Percentiles rank a stretch among this genome's conserved stretches.
Evolutionary conservation across 352 stramenopile species (phyloP).

Genomic region (Globisporangium orthogonon): DNA sequence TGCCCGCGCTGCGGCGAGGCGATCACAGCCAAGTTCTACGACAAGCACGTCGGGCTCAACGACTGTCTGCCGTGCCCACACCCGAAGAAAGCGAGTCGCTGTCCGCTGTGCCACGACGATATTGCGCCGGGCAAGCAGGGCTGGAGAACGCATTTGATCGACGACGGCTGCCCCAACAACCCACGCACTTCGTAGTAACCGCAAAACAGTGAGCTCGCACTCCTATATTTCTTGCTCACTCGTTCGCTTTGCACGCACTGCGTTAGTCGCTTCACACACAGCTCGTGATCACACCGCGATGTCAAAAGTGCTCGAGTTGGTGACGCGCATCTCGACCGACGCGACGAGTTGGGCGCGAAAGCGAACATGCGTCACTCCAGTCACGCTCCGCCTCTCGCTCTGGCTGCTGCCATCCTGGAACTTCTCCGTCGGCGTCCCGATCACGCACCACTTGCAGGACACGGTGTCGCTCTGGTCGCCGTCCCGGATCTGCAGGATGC

Average conservation of each 20-base stretch:
- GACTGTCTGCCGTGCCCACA: conserved; percentile 59
- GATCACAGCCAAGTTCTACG: conserved; percentile 79
- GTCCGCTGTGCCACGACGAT: conserved; percentile 78
- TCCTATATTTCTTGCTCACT: background rate
- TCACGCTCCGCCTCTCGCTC: conserved; percentile 9
- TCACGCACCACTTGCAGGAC: conserved; percentile 22
- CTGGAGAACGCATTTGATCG: conserved; percentile 63
- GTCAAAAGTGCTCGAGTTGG: background rate
- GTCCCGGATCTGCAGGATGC: conserved; percentile 12
- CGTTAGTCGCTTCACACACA: background rate
- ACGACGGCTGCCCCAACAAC: conserved; percentile 72
- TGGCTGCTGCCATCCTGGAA: conserved; percentile 16
- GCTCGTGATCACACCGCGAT: background rate
- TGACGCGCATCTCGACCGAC: conserved; percentile 5
- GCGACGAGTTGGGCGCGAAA: conserved; percentile 15
- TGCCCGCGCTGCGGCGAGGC: conserved; percentile 79
- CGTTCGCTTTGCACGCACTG: background rate
- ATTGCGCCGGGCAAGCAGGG: conserved; percentile 55
- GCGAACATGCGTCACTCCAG: conserved; percentile 20
- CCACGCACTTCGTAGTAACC: conserved; percentile 28
- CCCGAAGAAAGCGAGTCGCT: conserved; percentile 63
- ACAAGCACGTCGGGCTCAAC: conserved; percentile 71
- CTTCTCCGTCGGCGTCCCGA: conserved; percentile 14
- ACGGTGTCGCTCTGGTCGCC: conserved; percentile 7
- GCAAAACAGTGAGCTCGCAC: background rate